Evolutionary conservation across 2,329 filamentous ascomycete species (phyloP).

Genomic region (Lachnellula cervina): DNA sequence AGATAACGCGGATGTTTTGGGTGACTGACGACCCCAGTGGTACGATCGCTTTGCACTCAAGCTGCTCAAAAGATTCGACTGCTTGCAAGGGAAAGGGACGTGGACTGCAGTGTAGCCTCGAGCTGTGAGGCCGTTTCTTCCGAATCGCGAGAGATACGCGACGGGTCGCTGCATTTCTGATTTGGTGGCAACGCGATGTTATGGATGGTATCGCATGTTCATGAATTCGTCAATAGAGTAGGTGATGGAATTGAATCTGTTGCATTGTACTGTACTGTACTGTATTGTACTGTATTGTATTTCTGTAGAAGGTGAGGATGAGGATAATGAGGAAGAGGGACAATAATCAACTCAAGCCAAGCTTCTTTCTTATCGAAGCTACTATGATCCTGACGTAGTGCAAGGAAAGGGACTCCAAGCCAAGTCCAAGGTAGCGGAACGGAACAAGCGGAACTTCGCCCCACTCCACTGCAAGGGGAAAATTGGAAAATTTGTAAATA

Average conservation of each 20-base stretch:
- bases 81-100: not conserved
- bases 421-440: too few relatives aligned
- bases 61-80: not conserved
- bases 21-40: conserved; percentile 1
- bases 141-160: conserved; percentile 17
- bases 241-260: not conserved
- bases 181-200: conserved; percentile 17
- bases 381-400: not conserved
- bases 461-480: not conserved
- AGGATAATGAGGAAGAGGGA: not conserved
- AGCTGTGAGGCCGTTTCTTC: not conserved
- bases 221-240: not conserved
- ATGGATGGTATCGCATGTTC: conserved; percentile 1
- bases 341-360: too few relatives aligned
- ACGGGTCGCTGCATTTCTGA: conserved; percentile 12
- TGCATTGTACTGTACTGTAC: not conserved
- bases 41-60: conserved; percentile 1
- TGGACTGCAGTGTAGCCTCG: conserved; percentile 4
- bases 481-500: not conserved
- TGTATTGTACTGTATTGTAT: not conserved
- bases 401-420: too few relatives aligned
- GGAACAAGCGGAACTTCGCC: too few relatives aligned
- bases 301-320: not conserved
- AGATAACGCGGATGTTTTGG: not conserved
- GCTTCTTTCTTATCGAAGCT: not conserved